Conservation (phyloP, 176 grass and related monocot species). For the Avena insularis region DNA sequence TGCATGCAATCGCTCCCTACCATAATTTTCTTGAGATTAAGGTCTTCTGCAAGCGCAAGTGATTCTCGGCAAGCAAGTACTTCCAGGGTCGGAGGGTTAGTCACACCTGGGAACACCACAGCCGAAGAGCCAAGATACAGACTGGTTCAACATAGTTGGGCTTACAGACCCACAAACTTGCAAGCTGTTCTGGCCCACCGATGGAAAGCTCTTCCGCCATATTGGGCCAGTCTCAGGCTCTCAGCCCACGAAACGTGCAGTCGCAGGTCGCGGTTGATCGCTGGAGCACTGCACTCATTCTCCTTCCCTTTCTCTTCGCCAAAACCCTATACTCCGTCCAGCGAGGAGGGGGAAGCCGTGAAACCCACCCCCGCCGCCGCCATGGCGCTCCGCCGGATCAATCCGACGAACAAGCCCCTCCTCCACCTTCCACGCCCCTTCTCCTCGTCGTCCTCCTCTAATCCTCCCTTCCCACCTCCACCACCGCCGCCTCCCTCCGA, state of each 20-base stretch:
- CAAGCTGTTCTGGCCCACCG: background rate
- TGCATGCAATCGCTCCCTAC: no score
- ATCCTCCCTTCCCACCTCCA: slow-evolving; percentile 34
- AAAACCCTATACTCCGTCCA: slow-evolving; percentile 41
- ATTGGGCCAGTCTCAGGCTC: background rate
- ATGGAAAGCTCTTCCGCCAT: background rate
- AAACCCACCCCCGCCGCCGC: slow-evolving; percentile 26
- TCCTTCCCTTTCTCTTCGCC: background rate
- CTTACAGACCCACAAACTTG: no score
- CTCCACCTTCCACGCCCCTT: slow-evolving; percentile 18
- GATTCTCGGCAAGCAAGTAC: no score
- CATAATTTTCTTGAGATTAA: no score
- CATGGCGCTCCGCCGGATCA: slow-evolving; percentile 61
- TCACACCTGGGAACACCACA: no score
- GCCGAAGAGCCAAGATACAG: no score
- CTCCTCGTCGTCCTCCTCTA: slow-evolving; percentile 42
- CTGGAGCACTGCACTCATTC: background rate
- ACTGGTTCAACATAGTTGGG: no score
- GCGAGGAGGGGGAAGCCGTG: background rate
- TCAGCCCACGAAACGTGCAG: background rate
- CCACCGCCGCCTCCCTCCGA: background rate
- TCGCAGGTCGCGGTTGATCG: background rate
- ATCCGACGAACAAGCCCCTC: background rate
- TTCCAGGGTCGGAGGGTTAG: no score
- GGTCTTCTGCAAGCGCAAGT: no score